Conservation (phyloP, 768 basidiomycete species). For the Peribolospora kevripleyi region DNA sequence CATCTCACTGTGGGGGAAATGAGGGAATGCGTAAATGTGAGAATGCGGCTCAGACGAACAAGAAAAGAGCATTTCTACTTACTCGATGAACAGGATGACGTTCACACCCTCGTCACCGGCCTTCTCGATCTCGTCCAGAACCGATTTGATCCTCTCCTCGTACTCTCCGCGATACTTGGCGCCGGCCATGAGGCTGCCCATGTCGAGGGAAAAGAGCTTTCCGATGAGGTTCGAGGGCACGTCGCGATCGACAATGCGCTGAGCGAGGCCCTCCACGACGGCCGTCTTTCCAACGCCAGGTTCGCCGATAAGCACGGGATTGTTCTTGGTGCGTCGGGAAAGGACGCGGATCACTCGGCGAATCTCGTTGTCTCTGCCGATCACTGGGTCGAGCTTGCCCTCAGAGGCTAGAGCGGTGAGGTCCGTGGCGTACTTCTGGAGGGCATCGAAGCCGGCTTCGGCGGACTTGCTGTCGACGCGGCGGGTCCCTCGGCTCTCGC, state of each 20-base stretch:
- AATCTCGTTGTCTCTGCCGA: constrained; percentile 10
- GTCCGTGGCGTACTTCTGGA: constrained; percentile 35
- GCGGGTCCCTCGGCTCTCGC: constrained; percentile 57
- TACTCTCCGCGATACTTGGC: constrained; percentile 23
- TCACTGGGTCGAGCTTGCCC: constrained; percentile 9
- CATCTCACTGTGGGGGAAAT: constrained; percentile 16
- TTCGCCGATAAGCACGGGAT: constrained; percentile 67
- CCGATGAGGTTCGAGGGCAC: constrained; percentile 48
- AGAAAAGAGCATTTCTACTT: constrained; percentile 21
- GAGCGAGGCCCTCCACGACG: constrained; percentile 81
- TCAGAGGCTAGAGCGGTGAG: constrained; percentile 22
- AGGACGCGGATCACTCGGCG: constrained; percentile 8
- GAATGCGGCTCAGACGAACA: neutral
- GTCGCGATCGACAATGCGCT: constrained; percentile 78
- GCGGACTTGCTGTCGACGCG: constrained; percentile 65
- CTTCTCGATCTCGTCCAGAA: constrained; percentile 77
- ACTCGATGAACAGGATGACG: constrained; percentile 82
- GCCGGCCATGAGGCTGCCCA: constrained; percentile 3
- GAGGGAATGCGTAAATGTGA: neutral
- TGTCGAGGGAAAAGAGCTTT: constrained; percentile 6
- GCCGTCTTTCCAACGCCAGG: constrained; percentile 57
- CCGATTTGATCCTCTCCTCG: constrained; percentile 77
- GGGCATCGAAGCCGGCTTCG: constrained; percentile 78
- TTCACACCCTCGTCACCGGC: constrained; percentile 48
- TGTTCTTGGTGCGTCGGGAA: constrained; percentile 45